Evolutionary conservation across 2,329 filamentous ascomycete genomes (phyloP).

Genomic region (Bipolaris bicolor): DNA sequence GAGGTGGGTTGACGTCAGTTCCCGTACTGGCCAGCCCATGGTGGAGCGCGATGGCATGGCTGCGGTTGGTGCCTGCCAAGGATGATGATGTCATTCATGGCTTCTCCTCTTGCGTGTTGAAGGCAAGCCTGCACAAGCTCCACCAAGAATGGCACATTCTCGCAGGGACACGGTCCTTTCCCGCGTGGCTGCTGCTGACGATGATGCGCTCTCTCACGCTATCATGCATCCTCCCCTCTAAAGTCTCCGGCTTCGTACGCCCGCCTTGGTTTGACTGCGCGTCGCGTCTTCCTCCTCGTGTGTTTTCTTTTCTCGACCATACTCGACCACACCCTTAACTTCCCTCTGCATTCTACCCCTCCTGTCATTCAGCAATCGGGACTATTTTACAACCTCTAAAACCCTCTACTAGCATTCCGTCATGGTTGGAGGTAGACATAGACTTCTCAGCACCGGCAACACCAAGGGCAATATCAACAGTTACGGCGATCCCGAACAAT

Average conservation of each 20-base stretch:
- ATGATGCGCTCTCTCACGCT: constrained; percentile 24
- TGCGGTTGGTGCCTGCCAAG: constrained; percentile 24
- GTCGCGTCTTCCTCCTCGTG: constrained; percentile 13
- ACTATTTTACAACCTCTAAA: not conserved
- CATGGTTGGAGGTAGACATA: constrained; percentile 34
- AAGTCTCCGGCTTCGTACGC: not conserved
- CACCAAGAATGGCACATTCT: constrained; percentile 13
- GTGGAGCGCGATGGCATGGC: not conserved
- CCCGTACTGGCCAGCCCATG: too few species aligned
- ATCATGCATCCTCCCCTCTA: constrained; percentile 4
- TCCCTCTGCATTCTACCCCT: not conserved
- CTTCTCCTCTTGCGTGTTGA: not conserved
- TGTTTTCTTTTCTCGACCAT: constrained; percentile 3
- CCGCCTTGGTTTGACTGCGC: constrained; percentile 11
- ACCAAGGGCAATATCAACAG: constrained; percentile 14
- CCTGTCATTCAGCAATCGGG: too few species aligned
- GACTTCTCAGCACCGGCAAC: constrained; percentile 21
- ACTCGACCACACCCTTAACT: not conserved
- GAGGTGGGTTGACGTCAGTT: too few species aligned
- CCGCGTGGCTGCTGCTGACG: constrained; percentile 11
- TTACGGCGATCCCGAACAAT: constrained; percentile 13
- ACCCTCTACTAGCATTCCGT: not conserved
- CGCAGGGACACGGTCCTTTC: constrained; percentile 16
- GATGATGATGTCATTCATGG: constrained; percentile 27
- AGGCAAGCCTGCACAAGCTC: constrained; percentile 16